Base-by-base conservation (phyloP, 495 filamentous ascomycete species). In the Chlorociboria aeruginascens region DNA sequence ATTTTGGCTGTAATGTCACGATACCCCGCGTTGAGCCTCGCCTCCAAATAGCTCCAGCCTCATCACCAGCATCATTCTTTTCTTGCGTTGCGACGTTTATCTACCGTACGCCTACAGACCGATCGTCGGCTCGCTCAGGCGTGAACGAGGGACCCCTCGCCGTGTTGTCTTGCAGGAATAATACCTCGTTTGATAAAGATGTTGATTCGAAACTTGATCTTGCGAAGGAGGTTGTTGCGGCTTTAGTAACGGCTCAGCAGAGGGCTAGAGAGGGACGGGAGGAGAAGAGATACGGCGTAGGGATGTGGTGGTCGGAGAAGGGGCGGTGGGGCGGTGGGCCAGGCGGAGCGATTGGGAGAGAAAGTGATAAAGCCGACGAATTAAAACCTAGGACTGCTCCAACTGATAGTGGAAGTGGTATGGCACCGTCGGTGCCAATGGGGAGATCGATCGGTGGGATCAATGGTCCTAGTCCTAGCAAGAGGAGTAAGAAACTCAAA, bases 231-330 rank as follows among this genome's bases (percentile, higher is more conserved):
- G 64, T 90, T 2, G 74, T 85, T 9, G 77, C 76, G 9, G 76
- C 86, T 54, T 69, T 95, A 7, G 68, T 88, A 33, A 73, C 86
- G 8, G 89, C 86, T 0, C 88, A 95, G 65, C 85, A 93, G 60
- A 78, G 89, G 29, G 76, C 79, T 10, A 74, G 88, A 30, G 76
- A 92, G 60, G 82, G 82, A 6, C 72, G 67, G 42, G 49, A 56
- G 7, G 85, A 93, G 59, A 69, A 73, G 49, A 70, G 67, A 20
- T 73, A 85, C 7, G 86, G 86, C 3, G 79, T 87, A 46, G 81
- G 77, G 3, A 73, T 81, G 50, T 95, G 89, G 87, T 95, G 86
- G 86, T 77, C 81, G 3, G 77, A 66, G 20, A 69, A 63, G 47
- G 79, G 76, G 29, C 74, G 89, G 16, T 94, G 87, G 77, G 88